Evolutionary conservation across 2,329 filamentous ascomycete genomes (phyloP).

Genomic region (Hymenoscyphus fructigenus): DNA sequence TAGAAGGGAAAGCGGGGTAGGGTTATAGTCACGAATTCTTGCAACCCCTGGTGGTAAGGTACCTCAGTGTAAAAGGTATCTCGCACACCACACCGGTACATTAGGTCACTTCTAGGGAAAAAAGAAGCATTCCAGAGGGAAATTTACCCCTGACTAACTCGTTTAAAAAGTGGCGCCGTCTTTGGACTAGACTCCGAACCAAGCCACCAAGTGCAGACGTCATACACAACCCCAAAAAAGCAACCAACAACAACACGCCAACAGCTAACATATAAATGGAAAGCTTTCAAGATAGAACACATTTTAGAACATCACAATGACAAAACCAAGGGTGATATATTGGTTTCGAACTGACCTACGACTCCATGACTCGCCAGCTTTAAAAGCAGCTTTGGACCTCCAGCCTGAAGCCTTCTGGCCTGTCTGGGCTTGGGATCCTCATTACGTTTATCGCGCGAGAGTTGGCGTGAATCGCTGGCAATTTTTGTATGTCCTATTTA

Average conservation of each 20-base stretch:
- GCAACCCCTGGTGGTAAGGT: no score
- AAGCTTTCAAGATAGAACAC: not conserved
- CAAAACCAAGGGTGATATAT: constrained; percentile 59
- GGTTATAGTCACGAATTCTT: no score
- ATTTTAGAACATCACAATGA: not conserved
- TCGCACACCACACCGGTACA: not conserved
- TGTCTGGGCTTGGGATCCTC: constrained; percentile 78
- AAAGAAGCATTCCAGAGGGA: not conserved
- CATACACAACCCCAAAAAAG: not conserved
- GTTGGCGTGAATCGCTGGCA: constrained; percentile 74
- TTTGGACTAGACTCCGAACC: not conserved
- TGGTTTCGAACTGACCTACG: constrained; percentile 80
- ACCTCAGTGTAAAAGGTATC: no score
- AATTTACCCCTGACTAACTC: not conserved
- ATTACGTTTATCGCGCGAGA: constrained; percentile 72
- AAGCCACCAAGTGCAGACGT: not conserved
- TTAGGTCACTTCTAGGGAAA: not conserved
- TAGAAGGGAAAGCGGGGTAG: no score
- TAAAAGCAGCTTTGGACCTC: constrained; percentile 69
- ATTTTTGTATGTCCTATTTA: constrained; percentile 51
- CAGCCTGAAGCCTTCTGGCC: constrained; percentile 69
- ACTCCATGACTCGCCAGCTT: constrained; percentile 73
- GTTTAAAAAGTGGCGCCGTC: not conserved
- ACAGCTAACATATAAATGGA: not conserved
- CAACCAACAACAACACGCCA: not conserved